Evolutionary conservation across 1,284 basidiomycete species (phyloP), one percentile per base, ranked within the genome.

Genomic region (Moesziomyces sp.): DNA sequence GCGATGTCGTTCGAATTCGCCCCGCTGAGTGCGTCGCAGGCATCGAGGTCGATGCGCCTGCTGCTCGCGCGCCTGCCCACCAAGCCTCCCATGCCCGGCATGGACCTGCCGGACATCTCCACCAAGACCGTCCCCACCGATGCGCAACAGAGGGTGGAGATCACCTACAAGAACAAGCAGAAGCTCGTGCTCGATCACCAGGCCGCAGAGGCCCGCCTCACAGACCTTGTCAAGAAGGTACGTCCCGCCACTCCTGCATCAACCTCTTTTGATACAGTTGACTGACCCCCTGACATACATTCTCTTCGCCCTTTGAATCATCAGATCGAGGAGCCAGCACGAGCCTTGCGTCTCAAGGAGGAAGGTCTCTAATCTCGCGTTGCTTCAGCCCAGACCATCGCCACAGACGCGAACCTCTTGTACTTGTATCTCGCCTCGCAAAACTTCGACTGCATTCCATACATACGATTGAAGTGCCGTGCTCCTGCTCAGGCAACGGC

Each of bases 111-210:
- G 5, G 57, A 63, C 18, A 53, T 71, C 59, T 51, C 19, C 35
- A 61, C 63, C 28, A 74, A 59, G 42, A 74, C 67, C 4, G 67
- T 74, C 0, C 14, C 56, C 10, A 52, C n/a, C 19, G 72, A 67
- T 9, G 49, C 47, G 16, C 52, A n/a, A 24, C 67, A 74, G 45
- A 58, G 30, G 46, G 46, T 71, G 24, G 54, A 62, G 23, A 42
- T 74, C 11, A 71, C 64, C 16, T 74, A 74, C 60, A 70, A 67
- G 59, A 71, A 74, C 67, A 74, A 71, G 60, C 53, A 66, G 51
- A 66, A 44, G 30, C 52, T 74, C 6, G 56, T 58, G 46, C 56
- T 74, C 16, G 72, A 74, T 28, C 43, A 35, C 14, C 13, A 48
- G 14, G 58, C 66, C 13, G 50, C 52, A 1, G 51, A 57, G 21